Evolutionary conservation across 2,329 filamentous ascomycete species (phyloP).

Genomic region (Dothideomycetes sp.): DNA sequence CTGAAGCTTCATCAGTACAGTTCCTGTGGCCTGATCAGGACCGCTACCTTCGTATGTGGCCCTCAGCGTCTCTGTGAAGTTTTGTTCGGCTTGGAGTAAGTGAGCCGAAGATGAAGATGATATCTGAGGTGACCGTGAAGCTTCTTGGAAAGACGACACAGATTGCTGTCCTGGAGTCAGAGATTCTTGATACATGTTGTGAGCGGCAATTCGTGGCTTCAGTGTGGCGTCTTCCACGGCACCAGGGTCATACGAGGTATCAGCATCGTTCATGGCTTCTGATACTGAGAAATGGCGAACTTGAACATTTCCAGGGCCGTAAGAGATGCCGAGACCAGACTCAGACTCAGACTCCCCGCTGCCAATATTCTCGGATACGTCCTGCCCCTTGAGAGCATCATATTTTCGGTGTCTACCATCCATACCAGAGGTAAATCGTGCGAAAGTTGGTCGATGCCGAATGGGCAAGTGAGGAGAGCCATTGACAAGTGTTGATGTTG

Average conservation of each 20-base stretch:
- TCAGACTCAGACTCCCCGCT: not conserved
- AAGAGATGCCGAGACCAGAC: not conserved
- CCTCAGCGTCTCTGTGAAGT: slow-evolving; percentile 10
- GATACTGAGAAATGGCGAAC: not conserved
- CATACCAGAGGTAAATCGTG: slow-evolving; percentile 4
- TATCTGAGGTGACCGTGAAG: slow-evolving; percentile 4
- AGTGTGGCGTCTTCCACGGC: too few species aligned
- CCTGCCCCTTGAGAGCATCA: too few species aligned
- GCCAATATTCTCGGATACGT: too few species aligned
- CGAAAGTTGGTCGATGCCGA: slow-evolving; percentile 7
- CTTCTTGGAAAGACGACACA: slow-evolving; percentile 7
- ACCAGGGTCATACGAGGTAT: too few species aligned
- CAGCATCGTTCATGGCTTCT: too few species aligned
- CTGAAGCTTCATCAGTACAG: not conserved
- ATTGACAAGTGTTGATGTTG: not conserved
- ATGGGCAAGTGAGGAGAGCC: not conserved
- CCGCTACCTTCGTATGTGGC: too few species aligned
- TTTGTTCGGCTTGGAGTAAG: not conserved
- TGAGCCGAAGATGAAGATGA: slow-evolving; percentile 4
- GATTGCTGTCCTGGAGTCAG: too few species aligned
- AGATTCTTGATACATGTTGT: not conserved
- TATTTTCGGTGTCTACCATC: too few species aligned
- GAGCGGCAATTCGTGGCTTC: not conserved
- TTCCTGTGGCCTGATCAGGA: too few species aligned
- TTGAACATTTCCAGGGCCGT: not conserved